These are phyloP conservation scores for Saccharum hybrid DNA, from an alignment of 202 grass and related monocot species.

Conservation along the genomic window DNA sequence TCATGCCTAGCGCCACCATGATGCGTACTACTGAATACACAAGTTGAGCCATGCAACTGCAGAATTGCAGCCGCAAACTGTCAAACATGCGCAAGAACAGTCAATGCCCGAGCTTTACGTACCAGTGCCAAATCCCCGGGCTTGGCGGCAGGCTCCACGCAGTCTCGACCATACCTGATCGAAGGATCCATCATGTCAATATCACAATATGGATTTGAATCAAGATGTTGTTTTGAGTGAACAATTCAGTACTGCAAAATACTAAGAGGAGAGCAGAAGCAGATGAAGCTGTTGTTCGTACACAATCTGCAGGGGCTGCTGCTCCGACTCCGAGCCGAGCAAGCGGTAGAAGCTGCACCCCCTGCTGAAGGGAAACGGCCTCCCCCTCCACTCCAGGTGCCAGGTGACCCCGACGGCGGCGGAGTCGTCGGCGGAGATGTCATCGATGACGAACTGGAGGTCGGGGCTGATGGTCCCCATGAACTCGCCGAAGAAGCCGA, in stretches of 20 bases:
- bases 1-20: not conserved
- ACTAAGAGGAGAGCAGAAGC: not conserved
- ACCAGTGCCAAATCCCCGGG: no score
- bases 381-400: slow-evolving; percentile 90
- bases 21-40: not conserved
- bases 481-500: slow-evolving; percentile 82
- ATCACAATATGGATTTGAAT: not conserved
- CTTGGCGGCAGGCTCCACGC: slow-evolving; percentile 72
- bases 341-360: slow-evolving; percentile 94
- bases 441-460: slow-evolving; percentile 90
- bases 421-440: slow-evolving; percentile 82
- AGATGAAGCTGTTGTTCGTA: slow-evolving; percentile 36
- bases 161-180: slow-evolving; percentile 82
- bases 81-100: not conserved
- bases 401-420: slow-evolving; percentile 85
- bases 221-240: no score
- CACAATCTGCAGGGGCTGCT: slow-evolving; percentile 59
- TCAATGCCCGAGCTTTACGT: no score
- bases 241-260: not conserved
- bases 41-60: not conserved
- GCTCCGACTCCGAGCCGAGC: not conserved
- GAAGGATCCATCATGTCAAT: not conserved
- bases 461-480: slow-evolving; percentile 71
- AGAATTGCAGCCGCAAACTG: not conserved
- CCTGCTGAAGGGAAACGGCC: slow-evolving; percentile 82